Conservation (phyloP, 1,284 basidiomycete species). For the Cryptococcus maquisensis region DNA sequence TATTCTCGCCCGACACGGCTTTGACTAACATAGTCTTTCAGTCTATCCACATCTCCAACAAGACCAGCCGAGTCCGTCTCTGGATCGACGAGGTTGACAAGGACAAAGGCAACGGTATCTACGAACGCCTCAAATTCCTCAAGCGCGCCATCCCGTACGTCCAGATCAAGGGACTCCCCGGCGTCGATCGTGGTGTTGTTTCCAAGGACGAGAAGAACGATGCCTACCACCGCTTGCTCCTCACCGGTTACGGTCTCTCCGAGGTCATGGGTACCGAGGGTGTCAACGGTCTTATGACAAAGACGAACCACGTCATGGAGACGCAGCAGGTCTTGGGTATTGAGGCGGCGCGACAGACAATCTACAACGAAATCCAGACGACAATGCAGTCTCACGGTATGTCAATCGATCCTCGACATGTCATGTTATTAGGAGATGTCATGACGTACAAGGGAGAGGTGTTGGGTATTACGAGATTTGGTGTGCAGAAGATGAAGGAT, state of each 20-base stretch:
- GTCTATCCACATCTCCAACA: slow-evolving; percentile 66
- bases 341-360: slow-evolving; percentile 89
- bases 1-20: neutral
- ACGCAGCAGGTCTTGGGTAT: slow-evolving; percentile 92
- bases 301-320: slow-evolving; percentile 97
- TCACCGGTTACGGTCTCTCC: slow-evolving; percentile 95
- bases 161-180: slow-evolving; percentile 86
- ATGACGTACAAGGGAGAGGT: slow-evolving; percentile 99
- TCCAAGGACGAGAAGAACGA: slow-evolving; percentile 69
- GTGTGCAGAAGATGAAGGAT: slow-evolving; percentile 99
- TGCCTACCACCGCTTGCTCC: slow-evolving; percentile 57
- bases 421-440: slow-evolving; percentile 97
- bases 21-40: neutral
- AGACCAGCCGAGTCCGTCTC: slow-evolving; percentile 76
- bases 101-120: slow-evolving; percentile 55
- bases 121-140: slow-evolving; percentile 79
- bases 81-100: slow-evolving; percentile 65
- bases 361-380: slow-evolving; percentile 95
- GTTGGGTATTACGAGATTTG: slow-evolving; percentile 96
- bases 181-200: slow-evolving; percentile 84
- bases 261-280: slow-evolving; percentile 98
- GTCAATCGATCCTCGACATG: slow-evolving; percentile 97
- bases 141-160: slow-evolving; percentile 75
- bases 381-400: slow-evolving; percentile 98
- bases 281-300: slow-evolving; percentile 85